Conservation (phyloP, 2,329 filamentous ascomycete species). For the Talaromyces rugulosus region DNA sequence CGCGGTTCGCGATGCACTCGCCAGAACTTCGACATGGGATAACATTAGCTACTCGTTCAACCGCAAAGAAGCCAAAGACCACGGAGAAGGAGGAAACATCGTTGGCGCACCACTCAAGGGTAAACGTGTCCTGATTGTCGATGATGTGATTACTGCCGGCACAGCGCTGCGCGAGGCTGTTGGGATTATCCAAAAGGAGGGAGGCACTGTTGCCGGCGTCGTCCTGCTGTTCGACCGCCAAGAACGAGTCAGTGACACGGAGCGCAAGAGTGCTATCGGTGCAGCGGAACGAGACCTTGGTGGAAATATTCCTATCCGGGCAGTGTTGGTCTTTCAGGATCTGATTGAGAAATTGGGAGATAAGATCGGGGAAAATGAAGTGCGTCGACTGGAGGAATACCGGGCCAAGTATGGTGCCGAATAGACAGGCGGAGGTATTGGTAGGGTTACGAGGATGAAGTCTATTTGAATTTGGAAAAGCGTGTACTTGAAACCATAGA, state of each 20-base stretch:
- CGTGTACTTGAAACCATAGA: neutral
- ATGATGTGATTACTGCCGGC: constrained; percentile 94
- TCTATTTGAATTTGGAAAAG: neutral
- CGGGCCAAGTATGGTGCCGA: constrained; percentile 45
- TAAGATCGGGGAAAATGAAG: constrained; percentile 58
- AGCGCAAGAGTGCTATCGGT: constrained; percentile 72
- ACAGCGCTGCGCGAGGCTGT: constrained; percentile 93
- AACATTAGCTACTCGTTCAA: constrained; percentile 83
- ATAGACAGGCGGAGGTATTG: constrained; percentile 13
- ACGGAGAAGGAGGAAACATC: constrained; percentile 90
- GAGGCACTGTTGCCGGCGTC: constrained; percentile 79
- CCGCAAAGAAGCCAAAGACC: constrained; percentile 92
- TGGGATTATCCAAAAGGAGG: constrained; percentile 78
- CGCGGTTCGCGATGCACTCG: constrained; percentile 56
- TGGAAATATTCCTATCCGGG: constrained; percentile 66
- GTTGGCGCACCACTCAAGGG: constrained; percentile 82
- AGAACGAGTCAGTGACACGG: constrained; percentile 58
- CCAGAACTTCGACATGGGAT: constrained; percentile 56
- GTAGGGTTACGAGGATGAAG: neutral
- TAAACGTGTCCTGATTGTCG: constrained; percentile 82
- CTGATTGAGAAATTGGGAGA: constrained; percentile 67
- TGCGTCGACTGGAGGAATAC: constrained; percentile 69
- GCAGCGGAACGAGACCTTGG: constrained; percentile 78
- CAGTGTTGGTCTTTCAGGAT: constrained; percentile 70
- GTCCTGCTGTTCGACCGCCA: constrained; percentile 80